Conservation (phyloP, 2,329 filamentous ascomycete species). For the Fusarium odoratissimum region DNA sequence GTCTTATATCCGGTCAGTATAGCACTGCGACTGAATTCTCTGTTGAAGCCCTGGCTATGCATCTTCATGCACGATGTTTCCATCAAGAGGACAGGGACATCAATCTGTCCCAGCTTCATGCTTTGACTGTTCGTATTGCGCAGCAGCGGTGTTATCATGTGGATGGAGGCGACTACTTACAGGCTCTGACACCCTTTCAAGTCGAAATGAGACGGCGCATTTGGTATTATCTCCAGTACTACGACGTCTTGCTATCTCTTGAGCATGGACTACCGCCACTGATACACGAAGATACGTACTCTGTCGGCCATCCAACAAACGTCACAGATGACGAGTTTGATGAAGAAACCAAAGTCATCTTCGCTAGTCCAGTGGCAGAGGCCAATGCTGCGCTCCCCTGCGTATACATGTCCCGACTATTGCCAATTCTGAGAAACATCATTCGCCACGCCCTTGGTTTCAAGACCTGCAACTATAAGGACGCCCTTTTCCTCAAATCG, state of each 20-base stretch:
- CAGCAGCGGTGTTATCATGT: conserved; percentile 12
- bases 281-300: conserved; percentile 2
- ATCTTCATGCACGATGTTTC: conserved; percentile 9
- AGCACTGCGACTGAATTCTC: neutral
- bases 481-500: neutral
- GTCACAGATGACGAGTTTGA: conserved; percentile 23
- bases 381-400: neutral
- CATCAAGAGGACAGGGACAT: neutral
- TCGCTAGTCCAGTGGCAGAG: neutral
- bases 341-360: neutral
- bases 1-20: conserved; percentile 17
- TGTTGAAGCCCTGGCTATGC: conserved; percentile 18
- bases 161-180: neutral
- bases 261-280: conserved; percentile 12
- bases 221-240: conserved; percentile 26
- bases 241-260: conserved; percentile 20
- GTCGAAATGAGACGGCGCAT: conserved; percentile 23
- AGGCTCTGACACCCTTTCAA: conserved; percentile 5
- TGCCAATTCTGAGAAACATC: conserved; percentile 12
- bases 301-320: neutral
- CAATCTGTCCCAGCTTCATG: neutral
- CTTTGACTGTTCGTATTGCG: conserved; percentile 10
- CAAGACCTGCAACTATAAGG: neutral
- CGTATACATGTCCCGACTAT: conserved; percentile 12
- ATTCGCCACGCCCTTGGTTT: conserved; percentile 15